phyloP scores from a whole-genome alignment of 192 early-diverging fungal genomes.

The Paraglomus brasilianum region DNA sequence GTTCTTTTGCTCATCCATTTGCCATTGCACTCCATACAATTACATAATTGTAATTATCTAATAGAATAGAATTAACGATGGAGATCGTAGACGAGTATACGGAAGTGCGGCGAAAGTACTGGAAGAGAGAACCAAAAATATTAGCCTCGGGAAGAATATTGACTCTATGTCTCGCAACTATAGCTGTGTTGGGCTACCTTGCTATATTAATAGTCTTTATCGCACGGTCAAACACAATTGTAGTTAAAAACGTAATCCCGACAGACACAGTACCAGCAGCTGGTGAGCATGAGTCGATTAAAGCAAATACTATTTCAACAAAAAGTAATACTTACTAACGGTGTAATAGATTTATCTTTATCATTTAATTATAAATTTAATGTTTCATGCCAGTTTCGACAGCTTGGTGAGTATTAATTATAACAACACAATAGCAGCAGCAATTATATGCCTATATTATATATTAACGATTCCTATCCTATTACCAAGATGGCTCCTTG shows the following conservation, averaged over 20 bases:
- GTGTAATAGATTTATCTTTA: slow-evolving; percentile 7
- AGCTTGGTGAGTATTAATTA: slow-evolving; percentile 4
- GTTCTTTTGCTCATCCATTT: too few relatives aligned
- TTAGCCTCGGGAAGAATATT: neutral
- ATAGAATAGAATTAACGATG: too few relatives aligned
- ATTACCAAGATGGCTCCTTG: neutral
- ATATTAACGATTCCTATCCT: neutral
- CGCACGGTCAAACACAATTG: neutral
- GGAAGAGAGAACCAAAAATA: slow-evolving; percentile 3
- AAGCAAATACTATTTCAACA: neutral
- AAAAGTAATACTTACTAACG: neutral
- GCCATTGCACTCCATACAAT: too few relatives aligned
- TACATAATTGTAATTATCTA: too few relatives aligned
- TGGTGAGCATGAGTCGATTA: neutral
- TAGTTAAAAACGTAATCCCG: neutral
- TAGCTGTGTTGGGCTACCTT: neutral
- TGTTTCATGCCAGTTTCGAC: slow-evolving; percentile 9
- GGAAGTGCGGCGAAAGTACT: slow-evolving; percentile 20
- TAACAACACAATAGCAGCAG: neutral
- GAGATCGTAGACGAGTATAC: neutral
- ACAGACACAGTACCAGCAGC: slow-evolving; percentile 1
- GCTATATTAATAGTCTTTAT: slow-evolving; percentile 8
- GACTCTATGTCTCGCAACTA: neutral
- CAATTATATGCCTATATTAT: neutral
- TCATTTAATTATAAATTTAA: slow-evolving; percentile 22